Evolutionary conservation across 2,329 filamentous ascomycete species (phyloP), one percentile per base, ranked within the genome.

Genomic region (Paraconiothyrium brasiliense): DNA sequence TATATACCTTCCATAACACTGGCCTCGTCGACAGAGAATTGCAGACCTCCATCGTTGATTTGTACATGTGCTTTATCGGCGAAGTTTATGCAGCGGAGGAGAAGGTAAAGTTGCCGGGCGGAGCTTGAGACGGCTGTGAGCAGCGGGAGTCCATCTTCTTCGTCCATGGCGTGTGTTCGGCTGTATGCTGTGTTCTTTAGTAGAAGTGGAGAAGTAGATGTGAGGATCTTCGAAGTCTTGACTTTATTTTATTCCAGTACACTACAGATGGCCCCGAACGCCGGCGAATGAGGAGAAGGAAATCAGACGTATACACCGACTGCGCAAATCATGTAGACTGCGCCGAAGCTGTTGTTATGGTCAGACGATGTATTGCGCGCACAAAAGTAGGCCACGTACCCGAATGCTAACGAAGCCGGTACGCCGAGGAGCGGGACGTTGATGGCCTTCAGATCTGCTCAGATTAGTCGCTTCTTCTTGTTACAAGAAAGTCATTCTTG

Each of bases 301-400:
- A 71, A 69, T 82, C 88, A 99, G 80, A 99, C 93, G 89, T 99
- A 98, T 77, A 99, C 95, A 79, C 95, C 95, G 78, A 95, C 95
- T 63, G 94, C 95, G 82, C 95, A 99, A 82, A 99, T 98, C 91
- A 97, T 97, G 83, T 95, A 97, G 49, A 99, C 93, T 54, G 94
- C 90, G 71, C 95, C 95, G 80, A 97, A 92, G 54, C 94, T 97
- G 75, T n/a, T 43, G 11, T 22, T n/a, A 49, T 30, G 49, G 39
- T 51, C 46, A 27, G 57, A 60, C 52, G 54, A 34, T 34, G 44
- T 51, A 6, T 16, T 9, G 27, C n/a, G 16, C 34, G n/a, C 22
- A 30, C 20, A 37, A 24, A 20, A 34, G 32, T 57, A 61, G 54
- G 61, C 49, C 48, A 75, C 92, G 75, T 89, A 98, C 94, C 92